These are phyloP conservation scores for Trichoderma asperelloides DNA, from an alignment of 495 filamentous ascomycete genomes.

Conservation along the genomic window DNA sequence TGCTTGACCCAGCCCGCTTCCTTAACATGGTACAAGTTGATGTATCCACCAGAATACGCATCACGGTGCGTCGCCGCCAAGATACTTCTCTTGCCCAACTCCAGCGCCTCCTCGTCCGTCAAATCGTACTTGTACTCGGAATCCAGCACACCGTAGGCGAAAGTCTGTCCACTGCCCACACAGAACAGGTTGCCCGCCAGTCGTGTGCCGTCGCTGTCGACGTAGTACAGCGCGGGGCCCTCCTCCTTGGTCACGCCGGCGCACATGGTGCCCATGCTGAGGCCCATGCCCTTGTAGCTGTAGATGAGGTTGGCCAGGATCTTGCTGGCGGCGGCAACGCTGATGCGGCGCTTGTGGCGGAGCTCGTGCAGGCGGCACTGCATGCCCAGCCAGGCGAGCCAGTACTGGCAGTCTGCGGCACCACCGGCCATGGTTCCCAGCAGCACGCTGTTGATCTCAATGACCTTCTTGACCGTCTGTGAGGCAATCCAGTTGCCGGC, in stretches of 20 bases:
- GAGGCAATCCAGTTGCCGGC: conserved; percentile 98
- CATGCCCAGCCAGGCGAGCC: conserved; percentile 97
- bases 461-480: conserved; percentile 99
- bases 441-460: conserved; percentile 84
- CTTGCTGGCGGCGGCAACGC: conserved; percentile 93
- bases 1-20: conserved; percentile 98
- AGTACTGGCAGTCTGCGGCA: conserved; percentile 99
- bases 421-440: conserved; percentile 98
- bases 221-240: conserved; percentile 96
- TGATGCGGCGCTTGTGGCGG: conserved; percentile 96
- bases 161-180: conserved; percentile 95
- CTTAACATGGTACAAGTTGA: conserved; percentile 98
- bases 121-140: conserved; percentile 89
- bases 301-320: conserved; percentile 98
- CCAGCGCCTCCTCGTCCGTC: conserved; percentile 75
- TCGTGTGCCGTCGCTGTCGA: conserved; percentile 93
- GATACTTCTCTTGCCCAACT: conserved; percentile 82
- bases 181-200: conserved; percentile 93
- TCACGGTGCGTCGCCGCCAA: conserved; percentile 96
- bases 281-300: conserved; percentile 93
- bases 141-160: conserved; percentile 96
- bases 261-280: conserved; percentile 99
- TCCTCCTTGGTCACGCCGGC: conserved; percentile 93
- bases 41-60: conserved; percentile 95
- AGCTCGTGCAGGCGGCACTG: conserved; percentile 98